Percentiles rank a stretch among this genome's conserved stretches.
Evolutionary conservation across 164 flowering plant species (phyloP).

Genomic region (Vitis rotundifolia): DNA sequence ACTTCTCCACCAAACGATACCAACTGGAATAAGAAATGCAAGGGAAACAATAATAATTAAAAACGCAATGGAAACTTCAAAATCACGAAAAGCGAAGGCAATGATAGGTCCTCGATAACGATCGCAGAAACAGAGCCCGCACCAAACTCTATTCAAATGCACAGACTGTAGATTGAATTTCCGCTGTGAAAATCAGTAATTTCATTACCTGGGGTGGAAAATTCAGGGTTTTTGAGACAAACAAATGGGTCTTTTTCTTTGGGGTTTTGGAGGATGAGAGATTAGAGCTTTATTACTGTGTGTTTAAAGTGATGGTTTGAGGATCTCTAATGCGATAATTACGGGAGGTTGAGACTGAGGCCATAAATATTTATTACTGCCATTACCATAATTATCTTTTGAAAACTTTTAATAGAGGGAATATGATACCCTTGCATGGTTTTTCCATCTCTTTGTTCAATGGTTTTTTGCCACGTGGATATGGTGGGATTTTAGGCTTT

Average conservation of each 20-base stretch:
- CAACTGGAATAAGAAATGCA: background rate
- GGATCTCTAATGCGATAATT: background rate
- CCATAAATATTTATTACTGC: too few species aligned
- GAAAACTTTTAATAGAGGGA: too few species aligned
- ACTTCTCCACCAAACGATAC: slow-evolving; percentile 20
- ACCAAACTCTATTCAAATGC: slow-evolving; percentile 10
- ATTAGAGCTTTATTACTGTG: background rate
- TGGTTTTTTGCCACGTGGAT: too few species aligned
- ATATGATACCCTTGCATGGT: too few species aligned
- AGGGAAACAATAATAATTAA: background rate
- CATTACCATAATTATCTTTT: too few species aligned
- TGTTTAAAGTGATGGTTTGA: too few species aligned
- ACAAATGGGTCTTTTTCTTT: too few species aligned
- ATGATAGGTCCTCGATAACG: slow-evolving; percentile 26
- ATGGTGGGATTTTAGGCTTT: too few species aligned
- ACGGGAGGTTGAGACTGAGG: background rate
- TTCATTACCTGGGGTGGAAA: background rate
- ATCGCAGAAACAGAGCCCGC: slow-evolving; percentile 9
- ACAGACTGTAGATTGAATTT: background rate
- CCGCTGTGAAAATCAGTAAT: background rate
- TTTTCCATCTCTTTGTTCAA: too few species aligned
- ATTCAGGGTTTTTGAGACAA: background rate
- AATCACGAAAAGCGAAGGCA: slow-evolving; percentile 17
- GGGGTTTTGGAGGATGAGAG: background rate
- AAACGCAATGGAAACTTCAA: slow-evolving; percentile 13